These are phyloP conservation scores for Rhodotorula glutinis DNA, from an alignment of 1,284 basidiomycete species.

Conservation along the genomic window DNA sequence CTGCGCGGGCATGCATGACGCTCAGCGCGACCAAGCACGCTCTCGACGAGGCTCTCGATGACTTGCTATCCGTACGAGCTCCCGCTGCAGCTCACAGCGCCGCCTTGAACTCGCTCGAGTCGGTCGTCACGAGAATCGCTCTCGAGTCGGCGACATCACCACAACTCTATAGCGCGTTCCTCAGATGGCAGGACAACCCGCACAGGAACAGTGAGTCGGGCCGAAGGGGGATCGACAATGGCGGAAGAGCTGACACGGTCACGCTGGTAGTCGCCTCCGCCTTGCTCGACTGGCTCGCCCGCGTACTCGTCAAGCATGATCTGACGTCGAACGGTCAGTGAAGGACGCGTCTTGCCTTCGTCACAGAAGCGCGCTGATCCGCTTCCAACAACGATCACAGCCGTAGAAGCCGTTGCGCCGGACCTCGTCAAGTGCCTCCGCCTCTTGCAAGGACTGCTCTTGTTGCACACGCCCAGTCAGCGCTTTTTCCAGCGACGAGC, in stretches of 20 bases:
- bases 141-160: constrained; percentile 2
- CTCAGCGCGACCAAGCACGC: not conserved
- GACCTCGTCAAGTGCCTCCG: constrained; percentile 56
- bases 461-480: constrained; percentile 69
- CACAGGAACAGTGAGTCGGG: constrained; percentile 66
- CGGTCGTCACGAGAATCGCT: constrained; percentile 19
- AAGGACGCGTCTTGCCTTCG: no score
- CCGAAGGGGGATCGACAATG: not conserved
- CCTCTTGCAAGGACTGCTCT: constrained; percentile 72
- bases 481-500: constrained; percentile 64
- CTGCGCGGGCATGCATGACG: constrained; percentile 6
- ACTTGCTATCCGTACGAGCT: constrained; percentile 13
- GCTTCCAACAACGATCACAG: constrained; percentile 47
- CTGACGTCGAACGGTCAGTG: constrained; percentile 55
- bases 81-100: not conserved
- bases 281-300: constrained; percentile 33
- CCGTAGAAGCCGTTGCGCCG: constrained; percentile 52
- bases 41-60: constrained; percentile 10
- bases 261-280: constrained; percentile 18
- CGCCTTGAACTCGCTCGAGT: constrained; percentile 25
- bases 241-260: not conserved
- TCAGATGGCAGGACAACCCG: constrained; percentile 66
- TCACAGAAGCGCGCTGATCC: constrained; percentile 51
- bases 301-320: constrained; percentile 4
- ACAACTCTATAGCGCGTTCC: constrained; percentile 54